Evolutionary conservation across 768 basidiomycete species (phyloP).

Genomic region (Rhodotorula sphaerocarpa): DNA sequence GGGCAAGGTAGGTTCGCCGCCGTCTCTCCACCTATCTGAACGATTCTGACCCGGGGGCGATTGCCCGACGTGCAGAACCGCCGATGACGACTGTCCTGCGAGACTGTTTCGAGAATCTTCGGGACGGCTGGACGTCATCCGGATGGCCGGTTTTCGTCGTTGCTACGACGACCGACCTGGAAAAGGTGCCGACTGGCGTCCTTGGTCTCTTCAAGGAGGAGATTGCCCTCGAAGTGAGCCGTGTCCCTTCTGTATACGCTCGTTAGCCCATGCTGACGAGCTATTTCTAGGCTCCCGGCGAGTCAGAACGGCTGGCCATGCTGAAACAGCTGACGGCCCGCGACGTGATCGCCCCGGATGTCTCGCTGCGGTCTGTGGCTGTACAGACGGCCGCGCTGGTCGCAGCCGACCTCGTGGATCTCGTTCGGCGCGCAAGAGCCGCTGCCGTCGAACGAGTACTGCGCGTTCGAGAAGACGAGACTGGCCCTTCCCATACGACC

Average conservation of each 20-base stretch:
- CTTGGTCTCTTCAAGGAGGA: conserved; percentile 77
- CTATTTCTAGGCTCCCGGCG: conserved; percentile 63
- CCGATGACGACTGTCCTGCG: conserved; percentile 54
- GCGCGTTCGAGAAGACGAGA: background rate
- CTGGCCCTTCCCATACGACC: background rate
- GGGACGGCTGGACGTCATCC: conserved; percentile 53
- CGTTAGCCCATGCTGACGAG: background rate
- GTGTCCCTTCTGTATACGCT: background rate
- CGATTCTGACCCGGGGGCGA: background rate
- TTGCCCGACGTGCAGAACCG: conserved; percentile 48
- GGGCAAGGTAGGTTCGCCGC: conserved; percentile 53
- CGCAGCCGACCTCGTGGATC: conserved; percentile 65
- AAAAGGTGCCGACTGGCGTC: conserved; percentile 57
- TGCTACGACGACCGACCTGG: conserved; percentile 62
- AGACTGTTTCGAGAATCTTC: conserved; percentile 57
- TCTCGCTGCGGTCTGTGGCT: conserved; percentile 63
- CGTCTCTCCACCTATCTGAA: too few species aligned
- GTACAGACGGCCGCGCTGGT: conserved; percentile 84
- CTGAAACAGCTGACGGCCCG: conserved; percentile 49
- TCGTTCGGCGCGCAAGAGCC: conserved; percentile 56
- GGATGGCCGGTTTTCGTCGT: conserved; percentile 68
- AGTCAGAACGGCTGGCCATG: conserved; percentile 61
- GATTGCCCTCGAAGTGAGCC: conserved; percentile 59
- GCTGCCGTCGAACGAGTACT: conserved; percentile 50
- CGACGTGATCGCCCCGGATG: conserved; percentile 59